Conservation (phyloP, 805 yeast genomes). For the Cyberlindnera petersonii region DNA sequence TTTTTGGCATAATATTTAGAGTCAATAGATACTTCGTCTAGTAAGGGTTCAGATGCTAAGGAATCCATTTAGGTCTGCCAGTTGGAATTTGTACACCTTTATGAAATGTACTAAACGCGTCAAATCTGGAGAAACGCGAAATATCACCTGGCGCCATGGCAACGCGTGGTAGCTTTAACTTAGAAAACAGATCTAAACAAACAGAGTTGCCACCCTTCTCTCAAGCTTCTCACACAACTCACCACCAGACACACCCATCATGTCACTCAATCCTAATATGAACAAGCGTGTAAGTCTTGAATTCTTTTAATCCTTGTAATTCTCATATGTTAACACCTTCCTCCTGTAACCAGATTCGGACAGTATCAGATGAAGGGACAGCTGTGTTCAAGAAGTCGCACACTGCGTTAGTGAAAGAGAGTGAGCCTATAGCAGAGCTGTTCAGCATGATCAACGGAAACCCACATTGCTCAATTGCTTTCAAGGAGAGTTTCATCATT, state of each 20-base stretch:
- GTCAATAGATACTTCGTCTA: no score
- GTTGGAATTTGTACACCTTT: no score
- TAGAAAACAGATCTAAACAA: background rate
- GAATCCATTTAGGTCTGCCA: no score
- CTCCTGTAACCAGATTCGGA: conserved; percentile 4
- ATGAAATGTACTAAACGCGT: no score
- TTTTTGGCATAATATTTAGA: no score
- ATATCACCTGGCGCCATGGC: no score
- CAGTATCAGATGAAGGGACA: conserved; percentile 15
- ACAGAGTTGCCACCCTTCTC: conserved; percentile 1
- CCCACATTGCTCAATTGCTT: conserved; percentile 27
- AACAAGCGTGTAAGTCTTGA: conserved; percentile 2
- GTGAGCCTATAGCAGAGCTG: conserved; percentile 16
- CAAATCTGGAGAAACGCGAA: no score
- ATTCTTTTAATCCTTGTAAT: background rate
- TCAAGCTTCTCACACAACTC: background rate
- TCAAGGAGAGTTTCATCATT: conserved; percentile 33
- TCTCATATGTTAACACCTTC: background rate
- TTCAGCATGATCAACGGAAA: conserved; percentile 14
- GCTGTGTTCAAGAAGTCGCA: conserved; percentile 17
- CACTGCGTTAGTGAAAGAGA: conserved; percentile 5
- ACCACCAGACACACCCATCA: background rate
- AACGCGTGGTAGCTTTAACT: no score
- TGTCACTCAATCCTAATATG: conserved; percentile 1
- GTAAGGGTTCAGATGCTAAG: no score